A percentile compares a stretch with the other conserved stretches of the same genome.
Conservation (phyloP, 2,329 filamentous ascomycete genomes). For the Calonectria multiphialidica region DNA sequence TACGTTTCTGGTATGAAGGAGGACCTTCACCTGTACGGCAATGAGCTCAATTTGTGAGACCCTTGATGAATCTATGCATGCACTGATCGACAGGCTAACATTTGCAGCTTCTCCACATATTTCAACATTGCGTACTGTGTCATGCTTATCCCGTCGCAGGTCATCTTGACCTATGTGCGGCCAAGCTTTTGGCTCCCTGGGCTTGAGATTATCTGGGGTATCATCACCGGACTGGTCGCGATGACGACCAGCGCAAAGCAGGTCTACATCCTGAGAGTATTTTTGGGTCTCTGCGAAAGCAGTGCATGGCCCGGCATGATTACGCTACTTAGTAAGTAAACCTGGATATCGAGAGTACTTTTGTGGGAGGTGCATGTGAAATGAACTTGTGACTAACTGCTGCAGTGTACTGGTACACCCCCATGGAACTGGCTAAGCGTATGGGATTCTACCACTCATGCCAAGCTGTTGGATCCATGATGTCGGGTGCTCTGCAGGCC, state of each 20-base stretch:
- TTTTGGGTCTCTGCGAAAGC: slow-evolving; percentile 53
- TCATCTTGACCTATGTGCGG: slow-evolving; percentile 53
- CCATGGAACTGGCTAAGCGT: slow-evolving; percentile 34
- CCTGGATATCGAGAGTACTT: neutral
- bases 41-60: slow-evolving; percentile 27
- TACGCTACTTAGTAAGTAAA: slow-evolving; percentile 45
- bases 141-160: slow-evolving; percentile 52
- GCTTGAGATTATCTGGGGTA: slow-evolving; percentile 47
- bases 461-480: slow-evolving; percentile 55
- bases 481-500: slow-evolving; percentile 57
- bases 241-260: slow-evolving; percentile 48
- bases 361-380: neutral
- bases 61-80: neutral
- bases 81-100: neutral
- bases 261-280: slow-evolving; percentile 53
- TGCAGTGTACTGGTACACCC: slow-evolving; percentile 29
- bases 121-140: slow-evolving; percentile 72
- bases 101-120: slow-evolving; percentile 52
- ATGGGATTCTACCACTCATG: slow-evolving; percentile 57
- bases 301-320: slow-evolving; percentile 52
- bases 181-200: slow-evolving; percentile 53
- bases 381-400: neutral
- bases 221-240: slow-evolving; percentile 46
- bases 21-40: slow-evolving; percentile 47
- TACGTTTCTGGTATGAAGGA: slow-evolving; percentile 56